Evolutionary conservation across 176 grass and related monocot genomes (phyloP), one percentile per base, ranked within the genome.

Genomic region (Hyparrhenia diplandra): DNA sequence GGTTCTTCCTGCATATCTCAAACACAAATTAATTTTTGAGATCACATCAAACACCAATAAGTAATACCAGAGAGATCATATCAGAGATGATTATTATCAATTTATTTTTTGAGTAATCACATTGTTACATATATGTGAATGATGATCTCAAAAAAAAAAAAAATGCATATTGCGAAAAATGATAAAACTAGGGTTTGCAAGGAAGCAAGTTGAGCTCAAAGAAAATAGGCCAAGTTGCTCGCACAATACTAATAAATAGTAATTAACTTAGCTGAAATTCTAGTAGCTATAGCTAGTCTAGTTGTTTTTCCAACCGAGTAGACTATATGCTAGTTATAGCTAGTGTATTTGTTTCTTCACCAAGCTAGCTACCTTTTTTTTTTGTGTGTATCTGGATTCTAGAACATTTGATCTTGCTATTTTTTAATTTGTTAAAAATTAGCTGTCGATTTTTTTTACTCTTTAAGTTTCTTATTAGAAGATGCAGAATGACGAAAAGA

Each of bases 1-100:
- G 93, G 76, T 86, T 91, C 77, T 96, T 99, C 69, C 97, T 99
- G 85, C 67, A 81, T 76, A 71, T 60, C 70, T 60, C 70, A 74
- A 55, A 74, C 45, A 80, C 20, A 84, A 66, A 73, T n/a, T n/a
- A 55, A 65, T 34, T 42, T n/a, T n/a, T n/a, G n/a, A n/a, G n/a
- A n/a, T n/a, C n/a, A n/a, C n/a, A n/a, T n/a, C n/a, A n/a, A 75
- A 64, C 34, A 24, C 18, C 24, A 25, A 36, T 27, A 41, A 32
- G 39, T 31, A 8, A 10, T 10, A 10, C 6, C 37, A 37, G 36
- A 40, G 31, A 2, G 54, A 77, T 84, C 35, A 32, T 32, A 32
- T 54, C 49, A 54, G 8, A 59, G n/a, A 84, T 57, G 11, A 25
- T 67, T 67, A 43, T 28, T 67, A 6, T 3, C n/a, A 18, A 27